These are phyloP conservation scores for Dysphania ambrosioides DNA, from an alignment of 148 eudicot species.

Conservation along the genomic window DNA sequence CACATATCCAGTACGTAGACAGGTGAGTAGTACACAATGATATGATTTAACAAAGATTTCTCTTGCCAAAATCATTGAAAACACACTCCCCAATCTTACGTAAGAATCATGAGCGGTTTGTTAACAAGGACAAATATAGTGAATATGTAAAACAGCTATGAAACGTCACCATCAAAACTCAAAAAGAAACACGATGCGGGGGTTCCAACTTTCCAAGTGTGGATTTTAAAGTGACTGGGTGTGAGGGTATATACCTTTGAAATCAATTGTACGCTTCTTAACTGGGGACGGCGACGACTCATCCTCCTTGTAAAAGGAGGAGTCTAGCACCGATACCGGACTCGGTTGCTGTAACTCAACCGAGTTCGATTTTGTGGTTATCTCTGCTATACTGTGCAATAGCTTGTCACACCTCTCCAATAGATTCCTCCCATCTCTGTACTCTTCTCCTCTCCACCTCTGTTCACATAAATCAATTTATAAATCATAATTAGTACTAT, in stretches of 20 bases:
- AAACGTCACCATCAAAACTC: conserved; percentile 25
- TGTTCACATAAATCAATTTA: conserved; percentile 22
- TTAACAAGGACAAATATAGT: background rate
- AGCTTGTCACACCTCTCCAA: conserved; percentile 80
- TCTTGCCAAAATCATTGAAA: background rate
- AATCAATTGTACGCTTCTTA: conserved; percentile 71
- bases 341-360: conserved; percentile 79
- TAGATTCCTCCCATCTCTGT: conserved; percentile 60
- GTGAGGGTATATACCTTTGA: conserved; percentile 59
- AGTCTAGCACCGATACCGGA: conserved; percentile 94
- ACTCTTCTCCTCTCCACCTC: conserved; percentile 65
- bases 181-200: conserved; percentile 5
- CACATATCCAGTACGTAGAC: background rate
- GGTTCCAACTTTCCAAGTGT: background rate
- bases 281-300: conserved; percentile 91
- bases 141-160: conserved; percentile 13
- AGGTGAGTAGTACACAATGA: background rate
- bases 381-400: conserved; percentile 74
- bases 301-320: conserved; percentile 79
- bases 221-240: too few relatives aligned
- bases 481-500: background rate
- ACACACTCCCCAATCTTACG: background rate
- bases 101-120: conserved; percentile 5
- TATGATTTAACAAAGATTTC: background rate
- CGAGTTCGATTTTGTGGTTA: conserved; percentile 38